phyloP scores from a whole-genome alignment of 768 basidiomycete genomes.

The Leccinum subgranulosum region DNA sequence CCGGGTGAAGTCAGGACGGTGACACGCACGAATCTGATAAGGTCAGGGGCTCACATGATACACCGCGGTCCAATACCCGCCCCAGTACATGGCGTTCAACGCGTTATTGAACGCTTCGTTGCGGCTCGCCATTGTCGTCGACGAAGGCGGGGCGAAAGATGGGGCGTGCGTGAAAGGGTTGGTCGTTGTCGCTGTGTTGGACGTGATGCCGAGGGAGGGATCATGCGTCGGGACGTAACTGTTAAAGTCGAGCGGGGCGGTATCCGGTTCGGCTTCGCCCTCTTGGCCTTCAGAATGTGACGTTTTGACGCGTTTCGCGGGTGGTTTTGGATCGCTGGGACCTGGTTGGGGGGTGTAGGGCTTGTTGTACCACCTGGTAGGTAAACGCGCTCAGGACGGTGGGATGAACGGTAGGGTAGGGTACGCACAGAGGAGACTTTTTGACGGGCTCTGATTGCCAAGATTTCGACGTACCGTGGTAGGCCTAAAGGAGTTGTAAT shows the following conservation, averaged over 20 bases:
- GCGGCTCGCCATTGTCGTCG: constrained; percentile 45
- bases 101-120: constrained; percentile 80
- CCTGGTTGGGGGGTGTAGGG: constrained; percentile 33
- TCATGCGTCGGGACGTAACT: constrained; percentile 71
- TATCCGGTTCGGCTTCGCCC: constrained; percentile 41
- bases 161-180: constrained; percentile 10
- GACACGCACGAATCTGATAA: not conserved
- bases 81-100: constrained; percentile 80
- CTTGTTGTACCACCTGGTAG: constrained; percentile 72
- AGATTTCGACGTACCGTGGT: constrained; percentile 60
- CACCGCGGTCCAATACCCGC: constrained; percentile 83
- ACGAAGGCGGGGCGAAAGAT: constrained; percentile 30
- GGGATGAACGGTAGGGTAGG: not conserved
- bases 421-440: constrained; percentile 68
- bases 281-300: not conserved
- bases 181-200: constrained; percentile 14
- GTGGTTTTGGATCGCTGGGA: constrained; percentile 5
- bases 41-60: constrained; percentile 58
- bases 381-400: not conserved
- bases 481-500: constrained; percentile 37
- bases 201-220: constrained; percentile 47
- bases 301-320: not conserved
- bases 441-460: constrained; percentile 73
- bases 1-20: not conserved
- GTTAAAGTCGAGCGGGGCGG: constrained; percentile 63